Evolutionary conservation across 345 rosid genomes (phyloP).

Genomic region (Microcos paniculata): DNA sequence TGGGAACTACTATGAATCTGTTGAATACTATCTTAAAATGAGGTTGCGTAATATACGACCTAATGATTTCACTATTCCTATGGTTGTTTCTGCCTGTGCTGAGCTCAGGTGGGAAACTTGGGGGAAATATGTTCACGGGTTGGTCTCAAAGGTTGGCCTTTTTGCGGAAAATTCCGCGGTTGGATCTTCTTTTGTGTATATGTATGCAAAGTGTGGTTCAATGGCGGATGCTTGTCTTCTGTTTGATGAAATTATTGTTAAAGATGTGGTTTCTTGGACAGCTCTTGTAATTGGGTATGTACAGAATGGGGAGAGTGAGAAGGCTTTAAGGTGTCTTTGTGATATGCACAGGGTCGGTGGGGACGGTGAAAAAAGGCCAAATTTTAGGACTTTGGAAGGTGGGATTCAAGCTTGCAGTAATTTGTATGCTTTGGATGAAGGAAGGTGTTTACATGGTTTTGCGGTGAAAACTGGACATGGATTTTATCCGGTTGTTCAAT

Average conservation of each 20-base stretch:
- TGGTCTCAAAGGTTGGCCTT: slow-evolving; percentile 47
- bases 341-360: slow-evolving; percentile 45
- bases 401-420: slow-evolving; percentile 65
- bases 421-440: slow-evolving; percentile 43
- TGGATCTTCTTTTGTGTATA: slow-evolving; percentile 62
- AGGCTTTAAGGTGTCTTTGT: slow-evolving; percentile 47
- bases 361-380: slow-evolving; percentile 41
- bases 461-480: slow-evolving; percentile 51
- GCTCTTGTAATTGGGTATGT: slow-evolving; percentile 63
- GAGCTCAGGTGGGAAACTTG: slow-evolving; percentile 40
- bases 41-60: slow-evolving; percentile 29
- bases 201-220: slow-evolving; percentile 50
- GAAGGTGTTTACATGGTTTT: slow-evolving; percentile 59
- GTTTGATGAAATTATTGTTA: slow-evolving; percentile 58
- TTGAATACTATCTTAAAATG: slow-evolving; percentile 46
- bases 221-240: slow-evolving; percentile 40
- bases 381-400: slow-evolving; percentile 59
- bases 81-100: slow-evolving; percentile 65
- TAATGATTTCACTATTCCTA: slow-evolving; percentile 56
- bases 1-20: slow-evolving; percentile 39
- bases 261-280: slow-evolving; percentile 74
- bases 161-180: slow-evolving; percentile 39
- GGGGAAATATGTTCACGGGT: slow-evolving; percentile 51
- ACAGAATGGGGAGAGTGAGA: slow-evolving; percentile 54
- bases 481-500: slow-evolving; percentile 32